A percentile compares a stretch with the other conserved stretches of the same genome.
phyloP scores from a whole-genome alignment of 108 stramenopile genomes.

The Nannochloropsis salina region DNA sequence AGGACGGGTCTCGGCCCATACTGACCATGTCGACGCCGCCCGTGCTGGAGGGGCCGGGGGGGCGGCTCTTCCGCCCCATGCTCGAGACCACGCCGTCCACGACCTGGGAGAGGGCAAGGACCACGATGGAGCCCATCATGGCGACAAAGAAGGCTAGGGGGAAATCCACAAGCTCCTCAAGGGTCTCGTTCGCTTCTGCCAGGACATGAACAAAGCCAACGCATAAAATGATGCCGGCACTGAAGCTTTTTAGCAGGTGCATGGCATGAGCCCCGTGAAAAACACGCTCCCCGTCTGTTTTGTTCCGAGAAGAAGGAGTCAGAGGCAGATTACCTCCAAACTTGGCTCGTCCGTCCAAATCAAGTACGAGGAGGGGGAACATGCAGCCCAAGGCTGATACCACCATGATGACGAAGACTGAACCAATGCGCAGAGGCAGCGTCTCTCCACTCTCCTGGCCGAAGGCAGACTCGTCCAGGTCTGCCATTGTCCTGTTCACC shows the following conservation, averaged over 20 bases:
- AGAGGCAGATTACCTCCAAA: constrained; percentile 10
- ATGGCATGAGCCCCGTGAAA: neutral
- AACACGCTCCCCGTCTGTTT: neutral
- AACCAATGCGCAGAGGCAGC: neutral
- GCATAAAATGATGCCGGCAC: neutral
- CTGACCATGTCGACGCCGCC: neutral
- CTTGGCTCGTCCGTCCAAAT: constrained; percentile 16
- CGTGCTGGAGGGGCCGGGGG: neutral
- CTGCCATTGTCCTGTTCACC: neutral
- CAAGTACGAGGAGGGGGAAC: constrained; percentile 5
- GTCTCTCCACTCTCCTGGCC: neutral
- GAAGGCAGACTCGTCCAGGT: neutral
- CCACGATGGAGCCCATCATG: constrained; percentile 17
- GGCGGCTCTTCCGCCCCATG: neutral
- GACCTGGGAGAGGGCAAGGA: constrained; percentile 4
- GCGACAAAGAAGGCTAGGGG: neutral
- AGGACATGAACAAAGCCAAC: neutral
- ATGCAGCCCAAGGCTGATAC: neutral
- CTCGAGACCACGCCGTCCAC: neutral
- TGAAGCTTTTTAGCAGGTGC: constrained; percentile 8
- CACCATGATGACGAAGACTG: constrained; percentile 12
- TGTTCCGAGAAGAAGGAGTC: constrained; percentile 14
- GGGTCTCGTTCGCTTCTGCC: neutral
- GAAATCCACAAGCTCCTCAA: neutral
- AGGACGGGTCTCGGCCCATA: neutral